phyloP scores from a whole-genome alignment of 805 yeast species.

The Hanseniaspora osmophila region DNA sequence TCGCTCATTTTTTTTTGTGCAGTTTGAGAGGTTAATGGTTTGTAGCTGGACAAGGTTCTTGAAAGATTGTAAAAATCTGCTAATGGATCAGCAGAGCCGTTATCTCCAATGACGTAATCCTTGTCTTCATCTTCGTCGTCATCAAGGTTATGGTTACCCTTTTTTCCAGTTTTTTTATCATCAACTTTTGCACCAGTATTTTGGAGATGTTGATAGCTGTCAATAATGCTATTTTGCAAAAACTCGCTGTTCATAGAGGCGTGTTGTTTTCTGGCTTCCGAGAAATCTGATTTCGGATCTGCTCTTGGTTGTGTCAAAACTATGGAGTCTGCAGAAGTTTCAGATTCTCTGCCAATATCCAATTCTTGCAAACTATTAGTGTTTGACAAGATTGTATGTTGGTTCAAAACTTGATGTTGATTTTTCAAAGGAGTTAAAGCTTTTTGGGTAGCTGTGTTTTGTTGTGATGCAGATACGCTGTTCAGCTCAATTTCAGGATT shows the following conservation, averaged over 20 bases:
- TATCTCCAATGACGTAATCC: slow-evolving; percentile 11
- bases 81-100: slow-evolving; percentile 9
- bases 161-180: too few relatives aligned
- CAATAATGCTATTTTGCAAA: neutral
- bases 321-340: neutral
- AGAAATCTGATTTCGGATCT: too few relatives aligned
- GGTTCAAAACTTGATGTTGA: too few relatives aligned
- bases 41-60: slow-evolving; percentile 6
- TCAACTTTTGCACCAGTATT: neutral
- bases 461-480: too few relatives aligned
- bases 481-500: too few relatives aligned
- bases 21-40: neutral
- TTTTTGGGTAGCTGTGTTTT: neutral
- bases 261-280: neutral
- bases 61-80: slow-evolving; percentile 12
- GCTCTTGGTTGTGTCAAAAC: neutral
- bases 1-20: neutral
- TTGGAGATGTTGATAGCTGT: neutral
- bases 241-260: neutral
- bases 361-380: neutral
- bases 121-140: slow-evolving; percentile 1
- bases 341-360: neutral
- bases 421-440: neutral
- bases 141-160: neutral
- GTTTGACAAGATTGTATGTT: too few relatives aligned